Base-by-base conservation (phyloP, 345 rosid species). In the Eucalyptus erythrocorys region DNA sequence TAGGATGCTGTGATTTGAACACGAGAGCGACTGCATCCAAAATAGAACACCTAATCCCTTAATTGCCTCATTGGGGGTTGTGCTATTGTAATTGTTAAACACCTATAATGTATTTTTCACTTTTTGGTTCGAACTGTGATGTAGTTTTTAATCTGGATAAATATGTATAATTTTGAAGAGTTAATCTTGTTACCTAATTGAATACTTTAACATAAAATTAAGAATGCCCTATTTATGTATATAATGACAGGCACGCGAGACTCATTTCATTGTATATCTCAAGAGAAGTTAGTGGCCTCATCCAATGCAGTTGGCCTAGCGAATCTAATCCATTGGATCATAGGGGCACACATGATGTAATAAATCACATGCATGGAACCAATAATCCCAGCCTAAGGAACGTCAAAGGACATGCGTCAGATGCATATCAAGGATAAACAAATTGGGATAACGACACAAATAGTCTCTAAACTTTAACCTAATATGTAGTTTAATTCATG, bases 401-500 rank as follows among this genome's bases (percentile, higher is more conserved):
- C 6, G 26, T 43, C 6, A 0, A 50, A 7, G 3, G 34, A 82
- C 48, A 45, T 22, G 24, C 1, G 4, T 30, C 19, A 10, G 24
- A 50, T 55, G 15, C 2, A 55, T 13, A 27, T 5, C 34, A 30
- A 59, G 34, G 16, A 59, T 30, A 27, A 1, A 59, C 15, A 59
- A 59, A 55, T 9, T 24, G 61, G 13, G 30, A 55, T 55, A 24
- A 24, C 1, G 1, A 22, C 0, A 55, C 12, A 21, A 9, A 55
- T 55, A 24, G 0, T 55, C 2, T 24, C 0, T 9, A 0, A 22
- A 55, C 5, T 22, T 55, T 55, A 55, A 55, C 6, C 0, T 1
- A 4, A 21, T 55, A 24, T 55, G 6, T 0, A 8, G 0, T 4
- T 0, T 55, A 2, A 55, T 22, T 55, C 13, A 22, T 55, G 1